Evolutionary conservation across 2,329 filamentous ascomycete species (phyloP).

Genomic region (Beauveria caledonica): DNA sequence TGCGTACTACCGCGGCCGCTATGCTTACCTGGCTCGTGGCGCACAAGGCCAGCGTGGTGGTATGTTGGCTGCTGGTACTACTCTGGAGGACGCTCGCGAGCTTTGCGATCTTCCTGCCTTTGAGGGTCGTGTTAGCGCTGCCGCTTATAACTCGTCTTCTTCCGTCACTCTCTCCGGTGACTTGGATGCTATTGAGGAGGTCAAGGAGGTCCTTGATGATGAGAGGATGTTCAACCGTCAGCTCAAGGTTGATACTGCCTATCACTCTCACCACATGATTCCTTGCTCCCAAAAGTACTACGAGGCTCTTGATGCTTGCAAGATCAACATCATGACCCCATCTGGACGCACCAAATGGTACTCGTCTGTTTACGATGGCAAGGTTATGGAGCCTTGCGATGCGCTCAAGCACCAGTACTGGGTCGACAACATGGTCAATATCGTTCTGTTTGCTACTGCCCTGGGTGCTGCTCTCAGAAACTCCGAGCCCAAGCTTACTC

Average conservation of each 20-base stretch:
- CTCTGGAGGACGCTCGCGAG: conserved; percentile 14
- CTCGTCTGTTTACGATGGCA: conserved; percentile 14
- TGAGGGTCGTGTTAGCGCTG: conserved; percentile 17
- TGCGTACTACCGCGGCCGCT: conserved; percentile 16
- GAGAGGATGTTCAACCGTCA: conserved; percentile 14
- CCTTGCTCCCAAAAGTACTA: conserved; percentile 11
- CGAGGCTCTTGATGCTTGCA: conserved; percentile 9
- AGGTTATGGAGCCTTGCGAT: conserved; percentile 12
- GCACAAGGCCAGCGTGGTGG: conserved; percentile 11
- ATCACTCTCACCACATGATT: conserved; percentile 13
- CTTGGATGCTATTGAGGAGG: conserved; percentile 13
- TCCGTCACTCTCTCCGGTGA: conserved; percentile 18
- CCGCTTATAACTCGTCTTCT: conserved; percentile 19
- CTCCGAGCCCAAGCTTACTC: conserved; percentile 13
- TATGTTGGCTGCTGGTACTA: conserved; percentile 17
- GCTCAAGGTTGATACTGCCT: conserved; percentile 17
- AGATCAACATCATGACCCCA: conserved; percentile 9
- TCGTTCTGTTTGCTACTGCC: conserved; percentile 27
- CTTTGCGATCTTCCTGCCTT: conserved; percentile 14
- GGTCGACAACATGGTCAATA: conserved; percentile 26
- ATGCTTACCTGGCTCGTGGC: conserved; percentile 9
- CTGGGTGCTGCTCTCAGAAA: conserved; percentile 14
- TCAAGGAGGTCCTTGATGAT: conserved; percentile 13
- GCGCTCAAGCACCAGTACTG: conserved; percentile 23
- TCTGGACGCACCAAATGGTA: conserved; percentile 12